Percentiles rank a stretch among this genome's conserved stretches.
phyloP scores from a whole-genome alignment of 306 rosid genomes.

The Quercus gilva region DNA sequence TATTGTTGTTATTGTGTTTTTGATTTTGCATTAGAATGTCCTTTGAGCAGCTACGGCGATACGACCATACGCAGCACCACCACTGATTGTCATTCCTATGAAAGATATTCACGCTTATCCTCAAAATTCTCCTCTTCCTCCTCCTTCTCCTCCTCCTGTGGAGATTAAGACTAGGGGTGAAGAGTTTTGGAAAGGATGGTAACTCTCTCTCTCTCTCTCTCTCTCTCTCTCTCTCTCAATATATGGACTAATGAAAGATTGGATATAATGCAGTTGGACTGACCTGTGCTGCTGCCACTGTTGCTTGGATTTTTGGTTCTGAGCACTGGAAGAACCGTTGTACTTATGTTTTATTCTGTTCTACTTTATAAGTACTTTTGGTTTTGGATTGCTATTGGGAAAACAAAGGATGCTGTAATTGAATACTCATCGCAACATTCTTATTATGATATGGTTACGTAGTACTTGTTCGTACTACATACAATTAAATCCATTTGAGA shows the following conservation, averaged over 20 bases:
- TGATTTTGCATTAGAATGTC: background rate
- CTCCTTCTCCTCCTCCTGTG: background rate
- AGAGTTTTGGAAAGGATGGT: background rate
- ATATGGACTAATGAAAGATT: background rate
- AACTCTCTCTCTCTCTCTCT: background rate
- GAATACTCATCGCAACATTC: no score
- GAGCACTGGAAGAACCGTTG: background rate
- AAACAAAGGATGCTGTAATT: no score
- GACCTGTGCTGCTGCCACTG: background rate
- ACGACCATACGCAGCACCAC: background rate
- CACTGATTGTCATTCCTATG: background rate
- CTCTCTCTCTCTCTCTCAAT: background rate
- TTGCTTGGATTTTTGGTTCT: background rate
- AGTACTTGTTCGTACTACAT: no score
- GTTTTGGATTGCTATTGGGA: no score
- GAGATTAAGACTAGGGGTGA: background rate
- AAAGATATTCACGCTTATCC: background rate
- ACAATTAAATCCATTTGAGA: no score
- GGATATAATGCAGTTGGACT: background rate
- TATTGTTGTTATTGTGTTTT: background rate
- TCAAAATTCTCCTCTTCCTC: background rate
- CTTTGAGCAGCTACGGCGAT: background rate
- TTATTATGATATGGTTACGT: no score
- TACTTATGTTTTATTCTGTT: no score
- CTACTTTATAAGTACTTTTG: no score